These are phyloP conservation scores for Leccinum sublutescens DNA, from an alignment of 768 basidiomycete genomes.

Conservation along the genomic window DNA sequence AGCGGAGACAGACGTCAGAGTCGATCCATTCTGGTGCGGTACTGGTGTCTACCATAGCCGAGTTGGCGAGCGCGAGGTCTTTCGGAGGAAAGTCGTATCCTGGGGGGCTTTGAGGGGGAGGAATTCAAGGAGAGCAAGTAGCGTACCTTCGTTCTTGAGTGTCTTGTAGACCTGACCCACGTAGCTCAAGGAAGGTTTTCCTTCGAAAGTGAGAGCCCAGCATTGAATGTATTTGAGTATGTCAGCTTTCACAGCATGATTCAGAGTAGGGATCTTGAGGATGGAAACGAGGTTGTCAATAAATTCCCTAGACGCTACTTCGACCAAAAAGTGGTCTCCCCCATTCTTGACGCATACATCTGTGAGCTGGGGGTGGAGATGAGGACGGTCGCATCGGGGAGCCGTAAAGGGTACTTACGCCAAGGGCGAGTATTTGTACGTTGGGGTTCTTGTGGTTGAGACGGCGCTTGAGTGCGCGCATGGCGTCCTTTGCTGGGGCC, in stretches of 20 bases:
- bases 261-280: constrained; percentile 72
- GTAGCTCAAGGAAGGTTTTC: constrained; percentile 70
- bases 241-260: constrained; percentile 78
- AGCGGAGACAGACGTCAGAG: constrained; percentile 91
- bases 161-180: constrained; percentile 78
- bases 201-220: constrained; percentile 90
- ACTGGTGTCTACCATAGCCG: constrained; percentile 87
- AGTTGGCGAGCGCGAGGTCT: constrained; percentile 63
- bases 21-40: constrained; percentile 98
- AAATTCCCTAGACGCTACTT: constrained; percentile 87
- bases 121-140: neutral
- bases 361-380: constrained; percentile 53
- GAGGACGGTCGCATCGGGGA: neutral
- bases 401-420: constrained; percentile 49
- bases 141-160: constrained; percentile 70
- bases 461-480: constrained; percentile 84
- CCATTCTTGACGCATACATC: constrained; percentile 97
- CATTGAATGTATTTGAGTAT: constrained; percentile 84
- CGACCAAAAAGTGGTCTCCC: constrained; percentile 84
- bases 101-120: constrained; percentile 26
- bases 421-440: constrained; percentile 84
- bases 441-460: constrained; percentile 95
- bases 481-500: constrained; percentile 79
- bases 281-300: constrained; percentile 92
- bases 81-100: constrained; percentile 86